A percentile compares a stretch with the other conserved stretches of the same genome.
Evolutionary conservation across 345 rosid species (phyloP).

Genomic region (Barbarea vulgaris): DNA sequence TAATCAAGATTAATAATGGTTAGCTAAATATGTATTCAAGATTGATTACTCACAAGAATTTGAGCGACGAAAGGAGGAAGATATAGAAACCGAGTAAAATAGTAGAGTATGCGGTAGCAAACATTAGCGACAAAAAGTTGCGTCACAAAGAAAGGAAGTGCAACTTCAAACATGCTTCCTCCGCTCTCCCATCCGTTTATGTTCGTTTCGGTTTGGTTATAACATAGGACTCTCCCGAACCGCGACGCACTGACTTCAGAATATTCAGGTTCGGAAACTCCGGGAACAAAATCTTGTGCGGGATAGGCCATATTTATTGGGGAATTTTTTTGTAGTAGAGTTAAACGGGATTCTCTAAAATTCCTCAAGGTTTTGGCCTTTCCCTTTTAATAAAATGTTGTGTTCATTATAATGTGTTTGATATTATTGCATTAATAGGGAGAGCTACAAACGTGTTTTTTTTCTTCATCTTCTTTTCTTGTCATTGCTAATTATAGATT

Average conservation of each 20-base stretch:
- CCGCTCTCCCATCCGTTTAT: background rate
- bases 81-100: conserved; percentile 21
- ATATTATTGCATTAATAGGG: conserved; percentile 28
- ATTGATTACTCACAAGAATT: conserved; percentile 37
- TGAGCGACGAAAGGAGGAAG: conserved; percentile 46
- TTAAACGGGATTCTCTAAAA: conserved; percentile 3
- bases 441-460: background rate
- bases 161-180: background rate
- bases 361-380: conserved; percentile 3
- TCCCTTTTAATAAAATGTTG: conserved; percentile 1
- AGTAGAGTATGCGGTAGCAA: conserved; percentile 10
- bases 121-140: conserved; percentile 35
- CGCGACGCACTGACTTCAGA: background rate
- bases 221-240: conserved; percentile 30
- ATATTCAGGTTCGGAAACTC: no score
- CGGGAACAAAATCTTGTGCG: background rate
- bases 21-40: background rate
- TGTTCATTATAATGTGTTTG: conserved; percentile 5
- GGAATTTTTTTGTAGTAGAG: background rate
- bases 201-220: background rate
- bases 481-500: conserved; percentile 31
- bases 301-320: conserved; percentile 1
- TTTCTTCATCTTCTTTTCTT: conserved; percentile 1
- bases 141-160: conserved; percentile 22
- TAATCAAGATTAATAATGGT: background rate